phyloP scores from a whole-genome alignment of 148 eudicot species.

The Selenicereus undatus region DNA sequence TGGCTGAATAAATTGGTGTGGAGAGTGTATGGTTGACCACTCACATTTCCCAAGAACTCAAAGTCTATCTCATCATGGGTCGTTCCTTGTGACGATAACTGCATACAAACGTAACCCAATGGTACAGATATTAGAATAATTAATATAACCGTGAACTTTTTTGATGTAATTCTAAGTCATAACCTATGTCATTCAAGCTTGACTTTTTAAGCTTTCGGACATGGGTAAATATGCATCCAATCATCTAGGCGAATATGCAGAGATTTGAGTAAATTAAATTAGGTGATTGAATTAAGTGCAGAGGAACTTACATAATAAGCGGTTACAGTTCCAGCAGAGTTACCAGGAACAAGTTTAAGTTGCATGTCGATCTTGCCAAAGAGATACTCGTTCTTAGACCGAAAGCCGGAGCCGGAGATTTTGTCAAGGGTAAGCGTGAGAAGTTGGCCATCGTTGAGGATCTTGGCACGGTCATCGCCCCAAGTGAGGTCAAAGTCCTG shows the following conservation, averaged over 20 bases:
- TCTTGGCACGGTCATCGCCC: constrained; percentile 15
- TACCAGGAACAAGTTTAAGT: constrained; percentile 1
- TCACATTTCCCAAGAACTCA: neutral
- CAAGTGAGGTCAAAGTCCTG: constrained; percentile 2
- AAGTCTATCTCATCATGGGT: constrained; percentile 2
- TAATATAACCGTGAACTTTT: too few species aligned
- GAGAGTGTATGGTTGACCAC: constrained; percentile 14
- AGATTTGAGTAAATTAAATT: too few species aligned
- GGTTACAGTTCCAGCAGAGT: constrained; percentile 7
- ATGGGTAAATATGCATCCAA: too few species aligned
- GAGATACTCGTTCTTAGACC: neutral
- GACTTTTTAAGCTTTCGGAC: too few species aligned
- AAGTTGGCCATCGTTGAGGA: constrained; percentile 2
- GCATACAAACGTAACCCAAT: neutral
- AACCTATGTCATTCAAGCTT: neutral
- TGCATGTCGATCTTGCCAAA: constrained; percentile 12
- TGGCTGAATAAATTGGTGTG: constrained; percentile 15
- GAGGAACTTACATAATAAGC: neutral
- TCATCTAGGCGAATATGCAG: too few species aligned
- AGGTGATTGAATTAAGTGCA: too few species aligned
- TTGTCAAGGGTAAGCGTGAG: constrained; percentile 14
- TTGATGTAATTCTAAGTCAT: too few species aligned
- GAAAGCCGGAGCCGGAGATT: constrained; percentile 8
- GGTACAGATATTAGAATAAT: neutral
- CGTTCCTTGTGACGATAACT: neutral